A percentile compares a stretch with the other conserved stretches of the same genome.
phyloP scores from a whole-genome alignment of 345 rosid species.

The Cardiospermum halicacabum region DNA sequence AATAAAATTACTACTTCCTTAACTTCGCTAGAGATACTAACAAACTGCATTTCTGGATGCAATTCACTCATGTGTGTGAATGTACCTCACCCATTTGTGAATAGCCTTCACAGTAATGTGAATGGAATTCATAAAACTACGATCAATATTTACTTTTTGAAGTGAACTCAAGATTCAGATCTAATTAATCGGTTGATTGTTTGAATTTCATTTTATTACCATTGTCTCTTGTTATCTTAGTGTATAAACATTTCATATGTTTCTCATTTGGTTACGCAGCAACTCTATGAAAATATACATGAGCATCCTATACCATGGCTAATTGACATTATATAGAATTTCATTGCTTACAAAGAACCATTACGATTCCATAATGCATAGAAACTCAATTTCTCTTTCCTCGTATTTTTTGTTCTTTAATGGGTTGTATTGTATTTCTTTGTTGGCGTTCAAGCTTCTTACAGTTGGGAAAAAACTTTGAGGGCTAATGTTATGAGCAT shows the following conservation, averaged over 20 bases:
- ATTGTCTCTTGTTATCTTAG: not conserved
- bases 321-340: conserved; percentile 79
- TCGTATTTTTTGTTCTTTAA: conserved; percentile 73
- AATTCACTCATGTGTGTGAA: too few relatives aligned
- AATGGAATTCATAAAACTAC: too few relatives aligned
- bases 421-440: conserved; percentile 68
- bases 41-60: too few relatives aligned
- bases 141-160: too few relatives aligned
- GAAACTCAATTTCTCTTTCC: conserved; percentile 77
- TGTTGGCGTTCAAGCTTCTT: conserved; percentile 67
- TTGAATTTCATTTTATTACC: not conserved
- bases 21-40: too few relatives aligned
- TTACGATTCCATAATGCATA: conserved; percentile 49
- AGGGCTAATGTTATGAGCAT: conserved; percentile 84
- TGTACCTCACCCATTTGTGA: too few relatives aligned
- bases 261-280: conserved; percentile 27
- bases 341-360: conserved; percentile 60
- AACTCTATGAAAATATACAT: conserved; percentile 90
- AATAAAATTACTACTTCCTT: too few relatives aligned
- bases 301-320: conserved; percentile 92
- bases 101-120: too few relatives aligned
- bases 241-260: not conserved
- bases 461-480: conserved; percentile 81
- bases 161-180: too few relatives aligned
- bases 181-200: not conserved